phyloP scores from a whole-genome alignment of 1,284 basidiomycete species.

The Cryptococcus jaspeensis region DNA sequence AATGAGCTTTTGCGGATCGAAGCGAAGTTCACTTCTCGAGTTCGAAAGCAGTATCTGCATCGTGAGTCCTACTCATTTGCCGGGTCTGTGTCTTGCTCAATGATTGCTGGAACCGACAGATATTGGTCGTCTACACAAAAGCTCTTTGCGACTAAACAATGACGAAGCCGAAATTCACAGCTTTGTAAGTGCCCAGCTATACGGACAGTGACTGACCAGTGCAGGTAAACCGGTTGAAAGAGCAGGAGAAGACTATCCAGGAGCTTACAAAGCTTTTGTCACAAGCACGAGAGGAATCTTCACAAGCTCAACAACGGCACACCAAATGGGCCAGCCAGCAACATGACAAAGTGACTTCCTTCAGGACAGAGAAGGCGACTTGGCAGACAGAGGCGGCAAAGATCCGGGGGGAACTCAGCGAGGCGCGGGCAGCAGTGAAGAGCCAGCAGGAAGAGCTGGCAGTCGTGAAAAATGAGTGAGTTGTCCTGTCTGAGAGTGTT shows the following conservation, averaged over 20 bases:
- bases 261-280: slow-evolving; percentile 38
- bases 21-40: slow-evolving; percentile 31
- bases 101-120: slow-evolving; percentile 20
- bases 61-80: slow-evolving; percentile 25
- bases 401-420: slow-evolving; percentile 33
- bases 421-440: slow-evolving; percentile 24
- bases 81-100: slow-evolving; percentile 2
- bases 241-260: slow-evolving; percentile 38
- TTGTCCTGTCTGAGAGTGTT: not conserved
- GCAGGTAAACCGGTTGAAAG: slow-evolving; percentile 43
- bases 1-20: slow-evolving; percentile 43
- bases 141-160: slow-evolving; percentile 41
- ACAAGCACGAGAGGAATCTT: slow-evolving; percentile 33
- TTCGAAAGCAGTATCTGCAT: slow-evolving; percentile 39
- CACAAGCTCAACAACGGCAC: slow-evolving; percentile 43
- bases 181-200: slow-evolving; percentile 27
- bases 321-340: slow-evolving; percentile 47
- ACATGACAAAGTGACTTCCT: slow-evolving; percentile 36
- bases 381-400: slow-evolving; percentile 39
- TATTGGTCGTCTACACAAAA: slow-evolving; percentile 42
- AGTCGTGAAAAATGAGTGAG: slow-evolving; percentile 44
- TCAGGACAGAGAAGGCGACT: slow-evolving; percentile 41
- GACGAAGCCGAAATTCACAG: slow-evolving; percentile 49
- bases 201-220: not conserved
- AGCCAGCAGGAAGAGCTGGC: slow-evolving; percentile 43